Evolutionary conservation across 345 rosid species (phyloP), one percentile per base, ranked within the genome.

Genomic region (Cochlearia excelsa): DNA sequence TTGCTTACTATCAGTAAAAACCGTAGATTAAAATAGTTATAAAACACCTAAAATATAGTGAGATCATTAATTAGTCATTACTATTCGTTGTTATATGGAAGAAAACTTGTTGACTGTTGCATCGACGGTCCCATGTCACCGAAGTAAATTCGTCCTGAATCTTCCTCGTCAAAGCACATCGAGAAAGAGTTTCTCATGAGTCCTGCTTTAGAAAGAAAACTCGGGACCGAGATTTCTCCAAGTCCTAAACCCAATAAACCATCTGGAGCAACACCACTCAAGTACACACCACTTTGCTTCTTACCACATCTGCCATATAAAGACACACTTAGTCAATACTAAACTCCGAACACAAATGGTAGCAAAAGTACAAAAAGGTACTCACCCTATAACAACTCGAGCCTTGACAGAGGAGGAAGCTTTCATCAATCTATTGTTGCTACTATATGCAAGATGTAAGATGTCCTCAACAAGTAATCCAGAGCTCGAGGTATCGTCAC

Each of bases 191-290:
- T 81, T 16, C 70, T 70, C 49, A 85, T 72, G 45, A 91, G 72
- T 63, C 89, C 96, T 52, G 84, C 82, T 79, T 81, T 82, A 38
- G 94, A 83, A 65, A 87, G 87, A 56, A 82, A 68, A 74, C 86
- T 82, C 5, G 94, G 96, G 75, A 91, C 94, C 38, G 96, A 82
- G 63, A 81, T 77, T 16, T 85, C 90, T 39, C 84, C 79, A 59
- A 67, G 83, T 27, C 98, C 97, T 74, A 90, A 77, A 34, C 96
- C 97, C 91, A 85, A 73, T 58, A 90, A 80, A 68, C 97, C 97
- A 76, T 90, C 96, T 54, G 95, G 96, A 52, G 95, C 95, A 72
- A 68, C 75, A 28, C 94, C 96, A 41, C 76, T 74, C 75, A 90
- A 74, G 75, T 80, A 90, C 4, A 45, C 81, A 31, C 97, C 97